Evolutionary conservation across 148 eudicot species (phyloP).

Genomic region (Amaranthus hypochondriacus): DNA sequence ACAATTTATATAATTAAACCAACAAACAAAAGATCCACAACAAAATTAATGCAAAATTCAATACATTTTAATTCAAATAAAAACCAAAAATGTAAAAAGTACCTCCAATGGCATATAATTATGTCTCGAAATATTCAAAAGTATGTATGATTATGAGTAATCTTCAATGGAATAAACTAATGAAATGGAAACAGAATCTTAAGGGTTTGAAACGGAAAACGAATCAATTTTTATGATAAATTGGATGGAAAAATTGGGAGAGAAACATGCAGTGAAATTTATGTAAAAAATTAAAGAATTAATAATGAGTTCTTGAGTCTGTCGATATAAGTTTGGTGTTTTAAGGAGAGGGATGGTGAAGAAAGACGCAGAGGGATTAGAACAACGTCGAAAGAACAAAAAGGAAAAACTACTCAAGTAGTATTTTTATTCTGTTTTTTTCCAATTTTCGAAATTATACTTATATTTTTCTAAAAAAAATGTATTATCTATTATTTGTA

Average conservation of each 20-base stretch:
- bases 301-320: neutral
- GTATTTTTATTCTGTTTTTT: neutral
- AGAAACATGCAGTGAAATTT: neutral
- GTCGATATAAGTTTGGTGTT: conserved; percentile 2
- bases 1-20: conserved; percentile 10
- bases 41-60: conserved; percentile 36
- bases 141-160: conserved; percentile 11
- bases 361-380: conserved; percentile 10
- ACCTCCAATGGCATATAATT: conserved; percentile 32
- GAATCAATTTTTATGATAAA: neutral
- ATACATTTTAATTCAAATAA: conserved; percentile 2
- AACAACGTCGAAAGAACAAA: conserved; percentile 17
- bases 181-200: conserved; percentile 22
- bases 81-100: conserved; percentile 10
- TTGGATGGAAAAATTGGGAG: no score
- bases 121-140: conserved; percentile 5
- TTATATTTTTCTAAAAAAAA: neutral
- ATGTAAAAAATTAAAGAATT: neutral
- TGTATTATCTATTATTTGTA: no score
- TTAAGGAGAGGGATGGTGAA: neutral
- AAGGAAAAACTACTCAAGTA: neutral
- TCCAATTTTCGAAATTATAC: neutral
- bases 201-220: conserved; percentile 9
- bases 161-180: conserved; percentile 23
- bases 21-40: conserved; percentile 35